Evolutionary conservation across 176 grass and related monocot genomes (phyloP).

Genomic region (bread wheat (Triticum aestivum)): DNA sequence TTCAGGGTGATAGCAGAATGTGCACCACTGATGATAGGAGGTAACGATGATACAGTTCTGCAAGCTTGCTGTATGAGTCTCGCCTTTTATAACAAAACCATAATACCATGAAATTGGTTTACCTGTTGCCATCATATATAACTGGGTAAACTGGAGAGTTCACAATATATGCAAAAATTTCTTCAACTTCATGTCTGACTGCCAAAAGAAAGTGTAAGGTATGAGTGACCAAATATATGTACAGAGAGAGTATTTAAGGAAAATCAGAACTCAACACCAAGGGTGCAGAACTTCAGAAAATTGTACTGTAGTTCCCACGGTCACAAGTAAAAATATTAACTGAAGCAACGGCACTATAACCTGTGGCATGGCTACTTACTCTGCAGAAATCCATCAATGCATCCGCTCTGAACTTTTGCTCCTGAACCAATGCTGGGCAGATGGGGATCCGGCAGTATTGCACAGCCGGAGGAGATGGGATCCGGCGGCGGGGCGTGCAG

Average conservation of each 20-base stretch:
- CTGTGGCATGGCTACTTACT: constrained; percentile 36
- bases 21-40: constrained; percentile 75
- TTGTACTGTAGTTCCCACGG: background rate
- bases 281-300: constrained; percentile 13
- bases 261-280: background rate
- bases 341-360: background rate
- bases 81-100: background rate
- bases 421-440: constrained; percentile 39
- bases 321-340: background rate
- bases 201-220: constrained; percentile 20
- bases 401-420: constrained; percentile 67
- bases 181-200: constrained; percentile 87
- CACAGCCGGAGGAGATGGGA: too few species aligned
- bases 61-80: constrained; percentile 8
- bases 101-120: constrained; percentile 6
- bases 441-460: too few species aligned
- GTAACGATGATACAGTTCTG: constrained; percentile 77
- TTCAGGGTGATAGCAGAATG: constrained; percentile 84
- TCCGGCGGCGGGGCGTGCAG: too few species aligned
- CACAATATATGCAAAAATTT: constrained; percentile 86
- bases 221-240: constrained; percentile 23
- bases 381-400: constrained; percentile 75
- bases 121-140: constrained; percentile 94
- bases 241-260: background rate
- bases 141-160: constrained; percentile 87